These are phyloP conservation scores for Chenopodium berlandieri DNA, from an alignment of 148 eudicot genomes.

Conservation along the genomic window DNA sequence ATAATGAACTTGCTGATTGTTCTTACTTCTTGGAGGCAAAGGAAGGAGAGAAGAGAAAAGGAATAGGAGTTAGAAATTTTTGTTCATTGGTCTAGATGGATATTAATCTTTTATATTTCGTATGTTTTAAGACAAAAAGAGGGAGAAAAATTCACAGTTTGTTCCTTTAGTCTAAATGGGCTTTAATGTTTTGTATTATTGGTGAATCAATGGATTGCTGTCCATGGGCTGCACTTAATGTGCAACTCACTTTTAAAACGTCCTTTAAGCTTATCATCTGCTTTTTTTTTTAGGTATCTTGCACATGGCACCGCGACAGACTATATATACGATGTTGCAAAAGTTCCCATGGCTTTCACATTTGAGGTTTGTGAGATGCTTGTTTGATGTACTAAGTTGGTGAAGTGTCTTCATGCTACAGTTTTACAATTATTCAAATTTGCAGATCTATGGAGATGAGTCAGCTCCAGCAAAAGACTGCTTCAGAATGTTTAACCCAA, in stretches of 20 bases:
- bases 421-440: conserved; percentile 4
- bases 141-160: neutral
- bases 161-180: neutral
- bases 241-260: neutral
- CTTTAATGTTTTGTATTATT: neutral
- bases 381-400: neutral
- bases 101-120: neutral
- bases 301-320: conserved; percentile 99
- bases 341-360: conserved; percentile 97
- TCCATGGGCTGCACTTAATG: neutral
- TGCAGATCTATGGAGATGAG: conserved; percentile 86
- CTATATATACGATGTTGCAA: conserved; percentile 82
- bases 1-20: neutral
- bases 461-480: conserved; percentile 83
- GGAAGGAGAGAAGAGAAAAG: neutral
- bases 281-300: conserved; percentile 56
- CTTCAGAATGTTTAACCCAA: conserved; percentile 94
- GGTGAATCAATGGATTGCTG: neutral
- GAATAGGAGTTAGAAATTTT: neutral
- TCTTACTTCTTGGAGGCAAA: neutral
- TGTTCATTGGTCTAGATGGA: neutral
- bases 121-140: neutral
- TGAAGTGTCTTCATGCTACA: neutral
- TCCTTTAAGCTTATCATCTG: neutral
- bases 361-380: conserved; percentile 67